These are phyloP conservation scores for Tanacetum coccineum DNA, from an alignment of 129 eudicot species.

Conservation along the genomic window DNA sequence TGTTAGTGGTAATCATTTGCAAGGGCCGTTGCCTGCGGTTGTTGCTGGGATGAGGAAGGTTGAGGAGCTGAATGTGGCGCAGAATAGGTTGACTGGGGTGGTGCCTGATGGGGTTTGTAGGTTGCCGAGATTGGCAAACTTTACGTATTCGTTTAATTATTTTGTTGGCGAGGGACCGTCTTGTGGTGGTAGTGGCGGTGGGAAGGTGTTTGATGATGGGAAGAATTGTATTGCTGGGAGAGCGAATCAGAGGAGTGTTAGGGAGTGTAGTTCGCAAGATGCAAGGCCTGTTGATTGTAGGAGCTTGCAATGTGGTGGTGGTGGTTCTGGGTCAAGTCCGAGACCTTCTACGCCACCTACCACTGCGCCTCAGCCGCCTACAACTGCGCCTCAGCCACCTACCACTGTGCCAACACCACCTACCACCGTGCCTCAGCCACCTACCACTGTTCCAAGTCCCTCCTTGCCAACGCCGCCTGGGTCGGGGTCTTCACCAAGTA, in stretches of 20 bases:
- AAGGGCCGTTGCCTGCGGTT: conserved; percentile 54
- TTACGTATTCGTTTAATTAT: conserved; percentile 62
- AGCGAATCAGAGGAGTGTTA: conserved; percentile 43
- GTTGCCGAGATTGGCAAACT: conserved; percentile 66
- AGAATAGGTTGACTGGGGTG: conserved; percentile 50
- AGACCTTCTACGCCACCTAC: conserved; percentile 16
- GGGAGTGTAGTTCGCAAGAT: conserved; percentile 47
- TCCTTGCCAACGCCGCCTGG: conserved; percentile 46
- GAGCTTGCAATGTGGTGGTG: conserved; percentile 29
- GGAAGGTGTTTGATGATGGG: conserved; percentile 49
- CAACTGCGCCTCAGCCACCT: conserved; percentile 18
- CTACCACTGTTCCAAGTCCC: not conserved
- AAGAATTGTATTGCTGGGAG: conserved; percentile 51
- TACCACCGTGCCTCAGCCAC: too few species aligned
- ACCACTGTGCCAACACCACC: not conserved
- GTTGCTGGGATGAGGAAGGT: conserved; percentile 52
- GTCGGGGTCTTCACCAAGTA: conserved; percentile 40
- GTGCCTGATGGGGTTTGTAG: conserved; percentile 68
- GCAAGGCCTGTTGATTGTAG: conserved; percentile 57
- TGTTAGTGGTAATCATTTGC: conserved; percentile 48
- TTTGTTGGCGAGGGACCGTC: conserved; percentile 48
- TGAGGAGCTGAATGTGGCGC: conserved; percentile 73
- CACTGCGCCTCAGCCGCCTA: conserved; percentile 2
- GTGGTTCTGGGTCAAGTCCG: conserved; percentile 29
- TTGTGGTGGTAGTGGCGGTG: conserved; percentile 29